phyloP scores from a whole-genome alignment of 495 filamentous ascomycete genomes.

The Durotheca rogersii region DNA sequence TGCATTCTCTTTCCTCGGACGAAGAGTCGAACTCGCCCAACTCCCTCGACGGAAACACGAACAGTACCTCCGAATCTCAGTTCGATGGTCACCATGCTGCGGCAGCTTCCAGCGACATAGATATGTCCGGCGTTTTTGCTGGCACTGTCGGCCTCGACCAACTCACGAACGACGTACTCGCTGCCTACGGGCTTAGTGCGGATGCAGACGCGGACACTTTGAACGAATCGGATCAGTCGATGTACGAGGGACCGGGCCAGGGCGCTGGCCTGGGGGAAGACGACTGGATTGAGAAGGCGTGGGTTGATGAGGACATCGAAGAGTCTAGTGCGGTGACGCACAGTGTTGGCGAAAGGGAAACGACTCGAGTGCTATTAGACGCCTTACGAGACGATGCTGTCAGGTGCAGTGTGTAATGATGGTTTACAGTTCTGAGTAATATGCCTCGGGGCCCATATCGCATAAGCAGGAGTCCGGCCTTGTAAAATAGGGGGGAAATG shows the following conservation, averaged over 20 bases:
- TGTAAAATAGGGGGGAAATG: not conserved
- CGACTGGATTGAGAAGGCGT: slow-evolving; percentile 34
- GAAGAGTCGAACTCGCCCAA: slow-evolving; percentile 32
- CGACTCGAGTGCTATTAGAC: slow-evolving; percentile 30
- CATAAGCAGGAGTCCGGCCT: slow-evolving; percentile 5
- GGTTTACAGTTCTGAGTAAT: not conserved
- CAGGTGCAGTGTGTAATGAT: slow-evolving; percentile 18
- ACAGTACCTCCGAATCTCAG: not conserved
- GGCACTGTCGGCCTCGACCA: slow-evolving; percentile 17
- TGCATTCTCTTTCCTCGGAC: slow-evolving; percentile 34
- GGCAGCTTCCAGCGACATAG: slow-evolving; percentile 9
- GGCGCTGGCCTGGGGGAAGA: slow-evolving; percentile 12
- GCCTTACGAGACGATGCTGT: slow-evolving; percentile 25
- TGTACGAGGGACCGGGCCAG: slow-evolving; percentile 16
- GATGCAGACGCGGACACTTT: slow-evolving; percentile 2
- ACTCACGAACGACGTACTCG: slow-evolving; percentile 22
- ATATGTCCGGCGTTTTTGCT: slow-evolving; percentile 19
- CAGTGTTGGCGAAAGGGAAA: slow-evolving; percentile 25
- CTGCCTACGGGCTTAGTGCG: slow-evolving; percentile 19
- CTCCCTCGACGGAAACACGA: slow-evolving; percentile 13
- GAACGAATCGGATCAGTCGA: slow-evolving; percentile 3
- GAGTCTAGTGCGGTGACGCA: slow-evolving; percentile 1
- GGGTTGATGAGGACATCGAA: slow-evolving; percentile 28
- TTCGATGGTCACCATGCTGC: not conserved
- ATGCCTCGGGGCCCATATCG: not conserved